phyloP scores from a whole-genome alignment of 148 eudicot species.

The Arbutus unedo region DNA sequence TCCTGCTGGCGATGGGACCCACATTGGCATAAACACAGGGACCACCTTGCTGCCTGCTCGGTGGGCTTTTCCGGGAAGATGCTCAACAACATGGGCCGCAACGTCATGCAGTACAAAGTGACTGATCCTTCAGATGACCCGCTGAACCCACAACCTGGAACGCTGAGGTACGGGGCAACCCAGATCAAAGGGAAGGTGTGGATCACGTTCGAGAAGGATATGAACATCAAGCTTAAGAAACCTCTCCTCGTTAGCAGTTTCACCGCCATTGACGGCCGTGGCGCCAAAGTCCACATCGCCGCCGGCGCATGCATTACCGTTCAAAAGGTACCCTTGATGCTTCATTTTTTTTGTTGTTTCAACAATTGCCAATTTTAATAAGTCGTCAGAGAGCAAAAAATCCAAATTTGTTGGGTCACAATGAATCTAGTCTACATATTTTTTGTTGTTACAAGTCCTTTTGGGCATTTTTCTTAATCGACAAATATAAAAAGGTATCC shows the following conservation, averaged over 20 bases:
- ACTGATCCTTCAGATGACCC: conserved; percentile 60
- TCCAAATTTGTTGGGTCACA: too few species aligned
- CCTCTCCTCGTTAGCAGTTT: conserved; percentile 59
- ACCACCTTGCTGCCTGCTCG: conserved; percentile 57
- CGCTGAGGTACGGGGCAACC: conserved; percentile 62
- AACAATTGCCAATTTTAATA: background rate
- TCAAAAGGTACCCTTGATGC: conserved; percentile 33
- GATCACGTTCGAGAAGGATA: conserved; percentile 62
- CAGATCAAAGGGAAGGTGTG: conserved; percentile 50
- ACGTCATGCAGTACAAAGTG: conserved; percentile 43
- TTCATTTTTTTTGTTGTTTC: background rate
- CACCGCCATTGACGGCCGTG: conserved; percentile 67
- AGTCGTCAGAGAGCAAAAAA: too few species aligned
- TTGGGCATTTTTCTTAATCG: too few species aligned
- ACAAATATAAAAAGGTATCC: too few species aligned
- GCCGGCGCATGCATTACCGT: conserved; percentile 53
- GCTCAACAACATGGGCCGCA: conserved; percentile 49
- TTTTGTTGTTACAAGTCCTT: too few species aligned
- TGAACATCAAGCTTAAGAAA: conserved; percentile 54
- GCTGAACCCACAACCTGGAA: conserved; percentile 52
- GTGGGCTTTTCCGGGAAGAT: conserved; percentile 66
- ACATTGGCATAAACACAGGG: conserved; percentile 48
- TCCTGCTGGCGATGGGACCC: conserved; percentile 65
- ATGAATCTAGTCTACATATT: too few species aligned
- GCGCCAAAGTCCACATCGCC: conserved; percentile 49